phyloP scores from a whole-genome alignment of 345 rosid genomes.

The Pistacia integerrima region DNA sequence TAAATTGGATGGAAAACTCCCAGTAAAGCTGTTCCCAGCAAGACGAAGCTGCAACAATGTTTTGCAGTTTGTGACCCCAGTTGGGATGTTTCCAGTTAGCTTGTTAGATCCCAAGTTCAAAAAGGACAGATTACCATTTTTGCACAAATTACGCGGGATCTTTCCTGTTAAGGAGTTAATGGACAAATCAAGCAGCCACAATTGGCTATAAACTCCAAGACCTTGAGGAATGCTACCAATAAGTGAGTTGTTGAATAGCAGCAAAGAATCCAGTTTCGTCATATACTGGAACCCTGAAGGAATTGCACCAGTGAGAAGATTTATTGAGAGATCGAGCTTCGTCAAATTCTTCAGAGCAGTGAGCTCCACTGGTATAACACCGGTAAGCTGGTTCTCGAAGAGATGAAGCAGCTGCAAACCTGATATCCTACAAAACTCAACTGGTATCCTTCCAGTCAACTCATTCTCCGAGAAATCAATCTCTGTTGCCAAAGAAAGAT shows the following conservation, averaged over 20 bases:
- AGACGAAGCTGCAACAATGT: conserved; percentile 69
- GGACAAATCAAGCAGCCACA: conserved; percentile 86
- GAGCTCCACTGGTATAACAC: conserved; percentile 75
- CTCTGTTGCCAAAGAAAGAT: conserved; percentile 61
- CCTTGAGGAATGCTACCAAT: conserved; percentile 67
- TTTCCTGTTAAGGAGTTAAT: conserved; percentile 62
- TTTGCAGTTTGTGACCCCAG: conserved; percentile 57
- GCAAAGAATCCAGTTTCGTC: conserved; percentile 60
- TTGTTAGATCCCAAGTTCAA: conserved; percentile 70
- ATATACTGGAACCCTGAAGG: conserved; percentile 75
- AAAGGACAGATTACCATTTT: conserved; percentile 49
- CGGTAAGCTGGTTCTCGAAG: conserved; percentile 72
- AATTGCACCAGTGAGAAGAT: conserved; percentile 63
- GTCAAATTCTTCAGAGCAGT: conserved; percentile 61
- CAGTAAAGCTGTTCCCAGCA: conserved; percentile 55
- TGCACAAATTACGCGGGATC: conserved; percentile 69
- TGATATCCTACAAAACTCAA: conserved; percentile 56
- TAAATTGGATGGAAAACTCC: conserved; percentile 63
- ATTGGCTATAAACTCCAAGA: conserved; percentile 65
- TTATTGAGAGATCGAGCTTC: conserved; percentile 84
- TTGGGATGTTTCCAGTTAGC: conserved; percentile 72
- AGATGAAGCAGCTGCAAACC: conserved; percentile 75
- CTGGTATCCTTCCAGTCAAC: conserved; percentile 72
- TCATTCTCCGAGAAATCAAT: conserved; percentile 86
- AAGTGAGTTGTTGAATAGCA: conserved; percentile 73